Percentiles rank a stretch among this genome's conserved stretches.
phyloP scores from a whole-genome alignment of 1,139 yeast species.

The Zygoascus sp. region DNA sequence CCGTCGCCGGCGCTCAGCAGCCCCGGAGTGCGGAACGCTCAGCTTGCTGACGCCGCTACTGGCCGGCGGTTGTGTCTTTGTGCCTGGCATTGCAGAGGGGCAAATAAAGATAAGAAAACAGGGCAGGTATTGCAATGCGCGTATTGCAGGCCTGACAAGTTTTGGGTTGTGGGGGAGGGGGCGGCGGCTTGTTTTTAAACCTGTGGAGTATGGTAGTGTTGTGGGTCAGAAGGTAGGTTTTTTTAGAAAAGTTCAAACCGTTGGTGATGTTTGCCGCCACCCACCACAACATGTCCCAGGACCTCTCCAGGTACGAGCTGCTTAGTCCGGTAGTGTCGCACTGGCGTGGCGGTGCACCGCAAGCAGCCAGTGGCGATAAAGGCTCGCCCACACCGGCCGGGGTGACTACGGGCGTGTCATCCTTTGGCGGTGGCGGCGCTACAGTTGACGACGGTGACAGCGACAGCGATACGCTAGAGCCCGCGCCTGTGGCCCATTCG shows the following conservation, averaged over 20 bases:
- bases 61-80: slow-evolving; percentile 4
- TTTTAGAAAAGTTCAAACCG: not conserved
- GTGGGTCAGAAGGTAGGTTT: not conserved
- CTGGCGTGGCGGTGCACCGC: not conserved
- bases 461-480: slow-evolving; percentile 11
- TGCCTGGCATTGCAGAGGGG: slow-evolving; percentile 7
- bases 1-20: slow-evolving; percentile 40
- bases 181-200: too few relatives aligned
- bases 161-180: too few relatives aligned
- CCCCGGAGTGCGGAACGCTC: not conserved
- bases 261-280: not conserved
- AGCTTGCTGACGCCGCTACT: not conserved
- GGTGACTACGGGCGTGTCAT: too few relatives aligned
- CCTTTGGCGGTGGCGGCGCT: not conserved
- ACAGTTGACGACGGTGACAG: not conserved
- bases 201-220: too few relatives aligned
- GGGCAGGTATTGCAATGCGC: too few relatives aligned
- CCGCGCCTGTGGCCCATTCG: slow-evolving; percentile 9
- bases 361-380: not conserved
- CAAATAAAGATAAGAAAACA: too few relatives aligned
- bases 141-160: too few relatives aligned
- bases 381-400: not conserved
- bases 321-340: not conserved
- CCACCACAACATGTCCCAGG: slow-evolving; percentile 3
- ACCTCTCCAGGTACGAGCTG: not conserved